Conservation (phyloP, 176 grass and related monocot species). For the Hyparrhenia diplandra region DNA sequence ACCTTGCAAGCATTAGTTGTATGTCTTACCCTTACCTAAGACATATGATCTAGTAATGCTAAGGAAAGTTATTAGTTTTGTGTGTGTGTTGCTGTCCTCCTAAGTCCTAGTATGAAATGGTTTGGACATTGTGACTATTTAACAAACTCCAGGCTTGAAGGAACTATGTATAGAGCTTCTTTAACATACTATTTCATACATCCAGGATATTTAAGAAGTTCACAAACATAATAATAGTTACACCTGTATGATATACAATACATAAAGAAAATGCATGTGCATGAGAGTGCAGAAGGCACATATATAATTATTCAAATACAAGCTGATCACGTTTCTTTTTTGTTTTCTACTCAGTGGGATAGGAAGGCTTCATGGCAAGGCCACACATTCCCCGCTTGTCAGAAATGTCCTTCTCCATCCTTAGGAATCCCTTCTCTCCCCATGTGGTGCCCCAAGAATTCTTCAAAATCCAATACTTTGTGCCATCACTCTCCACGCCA, state of each 20-base stretch:
- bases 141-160: neutral
- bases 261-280: no score
- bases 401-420: conserved; percentile 36
- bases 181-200: neutral
- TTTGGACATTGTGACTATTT: no score
- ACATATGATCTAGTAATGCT: no score
- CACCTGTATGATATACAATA: neutral
- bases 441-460: conserved; percentile 36
- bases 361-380: conserved; percentile 38
- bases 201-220: neutral
- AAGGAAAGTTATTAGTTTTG: no score
- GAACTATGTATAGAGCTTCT: no score
- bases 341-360: conserved; percentile 20
- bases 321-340: neutral
- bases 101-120: no score
- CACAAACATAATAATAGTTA: neutral
- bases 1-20: no score
- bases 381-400: conserved; percentile 26
- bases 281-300: no score
- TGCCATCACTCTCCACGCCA: conserved; percentile 28
- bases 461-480: conserved; percentile 51
- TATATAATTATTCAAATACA: neutral
- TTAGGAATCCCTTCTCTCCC: conserved; percentile 27
- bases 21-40: no score
- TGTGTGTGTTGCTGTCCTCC: no score